phyloP scores from a whole-genome alignment of 345 rosid species.

The Cardiospermum halicacabum region DNA sequence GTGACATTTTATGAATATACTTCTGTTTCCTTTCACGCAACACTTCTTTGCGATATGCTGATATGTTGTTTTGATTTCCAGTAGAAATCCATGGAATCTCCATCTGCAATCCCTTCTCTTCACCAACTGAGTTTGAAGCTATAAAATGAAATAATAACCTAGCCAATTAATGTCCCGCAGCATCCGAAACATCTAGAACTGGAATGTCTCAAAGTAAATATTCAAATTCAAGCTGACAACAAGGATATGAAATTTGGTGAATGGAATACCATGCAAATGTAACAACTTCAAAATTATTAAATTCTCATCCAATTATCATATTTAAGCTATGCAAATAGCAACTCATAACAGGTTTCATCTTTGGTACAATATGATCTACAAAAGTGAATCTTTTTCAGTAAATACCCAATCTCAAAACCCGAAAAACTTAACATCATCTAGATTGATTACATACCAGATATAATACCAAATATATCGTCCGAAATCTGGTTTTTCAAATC shows the following conservation, averaged over 20 bases:
- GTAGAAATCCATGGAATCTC: constrained; percentile 36
- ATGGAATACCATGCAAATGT: neutral
- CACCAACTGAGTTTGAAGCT: constrained; percentile 16
- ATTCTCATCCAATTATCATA: neutral
- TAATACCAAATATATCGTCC: constrained; percentile 17
- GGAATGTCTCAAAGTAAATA: neutral
- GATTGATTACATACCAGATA: constrained; percentile 23
- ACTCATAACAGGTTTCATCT: neutral
- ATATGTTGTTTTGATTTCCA: constrained; percentile 11
- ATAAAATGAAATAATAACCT: neutral
- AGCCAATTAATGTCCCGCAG: neutral
- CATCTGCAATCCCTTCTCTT: constrained; percentile 16
- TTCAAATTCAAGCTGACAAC: neutral
- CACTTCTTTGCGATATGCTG: constrained; percentile 36
- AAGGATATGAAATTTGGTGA: neutral
- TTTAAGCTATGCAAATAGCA: neutral
- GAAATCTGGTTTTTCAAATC: neutral
- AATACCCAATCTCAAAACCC: neutral
- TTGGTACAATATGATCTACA: neutral
- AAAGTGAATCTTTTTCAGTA: neutral
- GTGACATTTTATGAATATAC: constrained; percentile 34
- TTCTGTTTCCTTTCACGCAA: constrained; percentile 58
- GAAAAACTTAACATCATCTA: neutral
- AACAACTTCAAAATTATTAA: neutral
- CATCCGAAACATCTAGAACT: neutral